These are phyloP conservation scores for Aspergillus versicolor DNA, from an alignment of 2,329 filamentous ascomycete genomes.

Conservation along the genomic window DNA sequence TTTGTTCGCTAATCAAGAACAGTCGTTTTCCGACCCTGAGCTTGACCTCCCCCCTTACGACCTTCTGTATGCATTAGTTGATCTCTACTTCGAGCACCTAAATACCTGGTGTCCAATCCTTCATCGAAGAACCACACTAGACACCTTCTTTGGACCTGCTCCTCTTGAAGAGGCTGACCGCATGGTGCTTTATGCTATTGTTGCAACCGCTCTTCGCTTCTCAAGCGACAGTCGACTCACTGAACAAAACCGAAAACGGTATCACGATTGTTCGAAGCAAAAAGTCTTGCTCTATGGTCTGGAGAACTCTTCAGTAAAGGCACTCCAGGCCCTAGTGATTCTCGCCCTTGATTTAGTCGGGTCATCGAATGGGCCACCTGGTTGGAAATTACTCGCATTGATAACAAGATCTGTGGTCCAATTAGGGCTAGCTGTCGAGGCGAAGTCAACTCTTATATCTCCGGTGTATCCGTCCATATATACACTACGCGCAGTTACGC, in stretches of 20 bases:
- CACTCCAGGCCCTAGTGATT: conserved; percentile 83
- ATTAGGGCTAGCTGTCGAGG: conserved; percentile 79
- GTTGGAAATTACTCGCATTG: conserved; percentile 86
- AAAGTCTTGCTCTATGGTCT: conserved; percentile 84
- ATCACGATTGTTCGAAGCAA: conserved; percentile 79
- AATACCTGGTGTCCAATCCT: conserved; percentile 87
- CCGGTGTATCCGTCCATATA: conserved; percentile 84
- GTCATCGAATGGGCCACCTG: conserved; percentile 83
- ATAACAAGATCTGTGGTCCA: conserved; percentile 89
- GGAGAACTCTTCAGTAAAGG: conserved; percentile 85
- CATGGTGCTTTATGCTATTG: conserved; percentile 82
- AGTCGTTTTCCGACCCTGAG: conserved; percentile 52
- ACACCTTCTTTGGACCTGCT: conserved; percentile 75
- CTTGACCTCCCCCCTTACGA: conserved; percentile 74
- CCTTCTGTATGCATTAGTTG: conserved; percentile 68
- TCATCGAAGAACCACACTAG: conserved; percentile 78
- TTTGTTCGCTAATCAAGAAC: conserved; percentile 50
- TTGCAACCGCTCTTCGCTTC: conserved; percentile 82
- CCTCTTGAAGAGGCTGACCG: conserved; percentile 77
- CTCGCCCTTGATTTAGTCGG: conserved; percentile 82
- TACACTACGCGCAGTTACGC: conserved; percentile 78
- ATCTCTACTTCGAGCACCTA: conserved; percentile 76
- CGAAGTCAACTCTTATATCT: conserved; percentile 73
- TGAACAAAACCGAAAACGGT: conserved; percentile 69
- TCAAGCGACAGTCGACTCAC: conserved; percentile 75